Evolutionary conservation across 2,329 filamentous ascomycete species (phyloP).

Genomic region (Sordariomycetes sp.): DNA sequence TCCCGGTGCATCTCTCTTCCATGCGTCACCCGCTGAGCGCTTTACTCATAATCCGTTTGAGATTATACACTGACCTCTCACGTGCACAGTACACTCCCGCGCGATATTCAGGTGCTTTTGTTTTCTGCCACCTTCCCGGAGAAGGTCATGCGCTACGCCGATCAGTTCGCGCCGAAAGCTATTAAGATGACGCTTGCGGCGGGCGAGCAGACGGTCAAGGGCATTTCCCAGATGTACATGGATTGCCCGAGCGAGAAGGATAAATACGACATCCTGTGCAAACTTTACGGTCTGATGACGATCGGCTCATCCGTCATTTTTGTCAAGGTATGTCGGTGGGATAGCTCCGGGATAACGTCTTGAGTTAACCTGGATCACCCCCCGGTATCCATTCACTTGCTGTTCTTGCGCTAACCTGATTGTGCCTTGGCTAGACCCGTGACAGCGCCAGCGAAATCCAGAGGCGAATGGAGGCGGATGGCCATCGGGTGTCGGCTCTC

Average conservation of each 20-base stretch:
- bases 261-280: slow-evolving; percentile 82
- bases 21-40: not conserved
- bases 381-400: not conserved
- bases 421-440: slow-evolving; percentile 50
- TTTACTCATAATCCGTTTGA: not conserved
- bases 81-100: slow-evolving; percentile 54
- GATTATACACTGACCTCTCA: slow-evolving; percentile 17
- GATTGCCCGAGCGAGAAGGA: slow-evolving; percentile 74
- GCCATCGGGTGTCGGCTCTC: slow-evolving; percentile 83
- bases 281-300: slow-evolving; percentile 92
- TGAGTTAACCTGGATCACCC: not conserved
- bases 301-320: slow-evolving; percentile 98
- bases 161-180: slow-evolving; percentile 73
- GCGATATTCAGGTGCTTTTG: slow-evolving; percentile 72
- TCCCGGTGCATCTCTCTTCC: not conserved
- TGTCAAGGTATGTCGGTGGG: slow-evolving; percentile 56
- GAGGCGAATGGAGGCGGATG: slow-evolving; percentile 73
- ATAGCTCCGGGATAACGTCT: not conserved
- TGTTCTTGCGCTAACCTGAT: not conserved
- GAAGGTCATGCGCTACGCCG: slow-evolving; percentile 74
- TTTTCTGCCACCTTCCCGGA: slow-evolving; percentile 93
- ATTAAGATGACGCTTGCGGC: slow-evolving; percentile 82
- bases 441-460: slow-evolving; percentile 80
- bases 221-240: slow-evolving; percentile 96
- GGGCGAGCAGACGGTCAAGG: slow-evolving; percentile 88